phyloP scores from a whole-genome alignment of 1,284 basidiomycete species.

The Apiotrichum gamsii region DNA sequence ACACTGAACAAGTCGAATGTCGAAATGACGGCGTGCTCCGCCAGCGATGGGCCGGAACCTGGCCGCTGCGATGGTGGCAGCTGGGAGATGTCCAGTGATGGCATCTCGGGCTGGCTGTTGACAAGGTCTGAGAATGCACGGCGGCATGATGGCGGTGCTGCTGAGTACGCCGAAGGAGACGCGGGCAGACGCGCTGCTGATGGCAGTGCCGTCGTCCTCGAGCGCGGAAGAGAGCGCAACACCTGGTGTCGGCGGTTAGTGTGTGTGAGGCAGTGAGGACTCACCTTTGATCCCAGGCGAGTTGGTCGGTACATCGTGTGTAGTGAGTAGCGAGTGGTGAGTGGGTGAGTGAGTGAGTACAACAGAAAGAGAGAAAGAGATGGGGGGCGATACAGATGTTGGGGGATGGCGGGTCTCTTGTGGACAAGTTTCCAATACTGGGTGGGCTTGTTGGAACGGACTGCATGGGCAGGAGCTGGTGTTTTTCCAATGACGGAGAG shows the following conservation, averaged over 20 bases:
- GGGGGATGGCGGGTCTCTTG: too few species aligned
- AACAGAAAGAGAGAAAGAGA: too few species aligned
- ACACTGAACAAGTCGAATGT: conserved; percentile 92
- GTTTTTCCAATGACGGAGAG: too few species aligned
- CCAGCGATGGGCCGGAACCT: conserved; percentile 11
- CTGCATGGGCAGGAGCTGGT: too few species aligned
- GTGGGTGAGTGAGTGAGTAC: too few species aligned
- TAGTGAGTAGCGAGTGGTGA: too few species aligned
- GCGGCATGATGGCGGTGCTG: neutral
- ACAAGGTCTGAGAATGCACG: conserved; percentile 5
- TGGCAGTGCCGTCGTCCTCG: neutral
- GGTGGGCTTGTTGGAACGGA: too few species aligned
- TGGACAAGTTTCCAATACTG: too few species aligned
- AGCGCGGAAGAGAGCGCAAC: neutral
- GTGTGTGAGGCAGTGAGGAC: neutral
- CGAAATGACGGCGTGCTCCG: conserved; percentile 84
- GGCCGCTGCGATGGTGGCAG: conserved; percentile 17
- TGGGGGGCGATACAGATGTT: too few species aligned
- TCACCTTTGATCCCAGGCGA: too few species aligned
- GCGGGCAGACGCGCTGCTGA: neutral
- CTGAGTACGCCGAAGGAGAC: neutral
- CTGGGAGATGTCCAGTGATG: neutral
- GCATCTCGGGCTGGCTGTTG: neutral
- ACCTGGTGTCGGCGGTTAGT: neutral
- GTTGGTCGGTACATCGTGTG: too few species aligned